Evolutionary conservation across 208 protist species (phyloP).

Genomic region (Naegleria lovaniensis): DNA sequence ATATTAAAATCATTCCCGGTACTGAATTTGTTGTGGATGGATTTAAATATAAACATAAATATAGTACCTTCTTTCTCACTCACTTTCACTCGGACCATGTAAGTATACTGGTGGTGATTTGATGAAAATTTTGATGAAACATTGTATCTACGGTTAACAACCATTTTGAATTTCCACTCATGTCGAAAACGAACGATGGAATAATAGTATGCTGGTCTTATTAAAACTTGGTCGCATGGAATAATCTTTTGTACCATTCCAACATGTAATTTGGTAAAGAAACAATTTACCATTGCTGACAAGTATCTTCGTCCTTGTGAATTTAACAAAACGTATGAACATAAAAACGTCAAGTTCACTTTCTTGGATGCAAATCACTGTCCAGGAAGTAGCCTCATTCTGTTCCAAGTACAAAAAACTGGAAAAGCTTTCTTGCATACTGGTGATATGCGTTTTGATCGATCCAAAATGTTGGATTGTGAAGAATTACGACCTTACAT

Average conservation of each 20-base stretch:
- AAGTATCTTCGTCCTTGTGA: neutral
- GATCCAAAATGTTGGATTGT: neutral
- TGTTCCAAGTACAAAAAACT: slow-evolving; percentile 40
- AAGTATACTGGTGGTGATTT: neutral
- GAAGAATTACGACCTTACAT: neutral
- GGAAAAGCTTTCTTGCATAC: slow-evolving; percentile 44
- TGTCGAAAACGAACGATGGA: too few species aligned
- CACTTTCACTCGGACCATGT: slow-evolving; percentile 24
- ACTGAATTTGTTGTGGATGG: slow-evolving; percentile 26
- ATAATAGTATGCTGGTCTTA: slow-evolving; percentile 14
- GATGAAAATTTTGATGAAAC: neutral
- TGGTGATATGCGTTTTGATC: slow-evolving; percentile 43
- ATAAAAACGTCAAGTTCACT: neutral
- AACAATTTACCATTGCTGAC: neutral
- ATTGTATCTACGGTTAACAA: neutral
- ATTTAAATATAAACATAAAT: slow-evolving; percentile 13
- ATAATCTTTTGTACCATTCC: neutral
- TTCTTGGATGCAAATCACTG: slow-evolving; percentile 51
- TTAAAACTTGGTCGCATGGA: neutral
- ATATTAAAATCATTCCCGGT: neutral
- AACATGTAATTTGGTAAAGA: neutral
- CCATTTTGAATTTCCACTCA: too few species aligned
- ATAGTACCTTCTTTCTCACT: slow-evolving; percentile 9
- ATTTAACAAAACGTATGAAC: neutral
- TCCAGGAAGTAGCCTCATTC: slow-evolving; percentile 46